A percentile compares a stretch with the other conserved stretches of the same genome.
These are phyloP conservation scores for Microbotryum saponariae DNA, from an alignment of 1,284 basidiomycete genomes.

Conservation along the genomic window DNA sequence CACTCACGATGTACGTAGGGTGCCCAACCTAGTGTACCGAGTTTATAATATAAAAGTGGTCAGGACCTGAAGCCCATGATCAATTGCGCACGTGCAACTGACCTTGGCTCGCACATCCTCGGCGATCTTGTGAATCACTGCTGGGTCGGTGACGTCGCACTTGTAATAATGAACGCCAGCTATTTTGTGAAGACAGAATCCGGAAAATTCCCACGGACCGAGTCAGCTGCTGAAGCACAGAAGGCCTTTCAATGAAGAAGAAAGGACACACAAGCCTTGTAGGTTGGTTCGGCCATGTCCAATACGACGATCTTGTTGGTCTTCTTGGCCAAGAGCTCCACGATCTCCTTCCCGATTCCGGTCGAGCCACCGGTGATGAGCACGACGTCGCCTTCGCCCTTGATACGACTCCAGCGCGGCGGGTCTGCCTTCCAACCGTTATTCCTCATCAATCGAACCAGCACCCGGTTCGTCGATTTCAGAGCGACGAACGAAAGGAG, in stretches of 20 bases:
- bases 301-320: conserved; percentile 29
- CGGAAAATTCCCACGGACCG: not conserved
- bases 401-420: conserved; percentile 13
- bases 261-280: conserved; percentile 12
- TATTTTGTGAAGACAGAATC: not conserved
- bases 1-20: conserved; percentile 18
- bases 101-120: conserved; percentile 19
- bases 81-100: not conserved
- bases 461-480: conserved; percentile 12
- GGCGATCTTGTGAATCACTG: conserved; percentile 16
- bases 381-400: conserved; percentile 24
- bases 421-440: conserved; percentile 26
- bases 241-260: too few species aligned
- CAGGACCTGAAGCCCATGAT: too few species aligned
- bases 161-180: conserved; percentile 12
- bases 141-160: conserved; percentile 20
- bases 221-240: not conserved
- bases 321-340: conserved; percentile 25
- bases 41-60: not conserved
- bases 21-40: conserved; percentile 11
- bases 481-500: conserved; percentile 21
- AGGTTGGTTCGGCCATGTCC: conserved; percentile 26
- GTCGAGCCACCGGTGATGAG: conserved; percentile 31
- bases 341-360: conserved; percentile 32
- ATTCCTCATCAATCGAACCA: conserved; percentile 25